Evolutionary conservation across 2,329 filamentous ascomycete species (phyloP), one percentile per base, ranked within the genome.

Genomic region (Kalmusia sp.): DNA sequence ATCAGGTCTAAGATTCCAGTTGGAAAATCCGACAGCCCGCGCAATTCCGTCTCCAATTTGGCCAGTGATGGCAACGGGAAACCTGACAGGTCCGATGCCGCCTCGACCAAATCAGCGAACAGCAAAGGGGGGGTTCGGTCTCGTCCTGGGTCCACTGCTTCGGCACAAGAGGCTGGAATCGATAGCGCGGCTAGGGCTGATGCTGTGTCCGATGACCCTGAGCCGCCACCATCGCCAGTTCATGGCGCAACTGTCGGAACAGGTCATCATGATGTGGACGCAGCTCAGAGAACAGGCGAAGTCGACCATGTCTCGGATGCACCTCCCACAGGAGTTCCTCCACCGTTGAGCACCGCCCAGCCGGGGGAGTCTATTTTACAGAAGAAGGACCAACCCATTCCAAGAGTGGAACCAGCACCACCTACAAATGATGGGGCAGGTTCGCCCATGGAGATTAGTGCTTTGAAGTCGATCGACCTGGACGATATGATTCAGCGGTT

Each of bases 401-500:
- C 89, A 1, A 82, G 91, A 50, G 76, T 85, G 40, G 80, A 82
- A 28, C 80, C 83, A 51, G 76, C 79, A 6, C 73, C 76, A 24
- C 61, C 67, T 30, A 71, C 74, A 35, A 79, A 81, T 19, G 84
- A 87, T 40, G 73, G 73, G n/a, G 72, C 77, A 27, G 71, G 68
- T 1, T 84, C 83, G 3, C 81, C 82, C 11, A 90, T 96, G 76
- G 90, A 91, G 58, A 96, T 98, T 83, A 87, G 90, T 50, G 91
- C 96, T 19, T 85, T 98, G 68, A 96, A 96, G 75, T 87, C 93
- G 30, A 91, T 95, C 63, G 95, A 99, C 72, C 81, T 99, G 25
- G 95, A 99, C 70, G 95, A 99, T 71, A 97, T 96, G 82, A 99
- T 99, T 71, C 92, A 93, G 67, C 87, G 95, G 37, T 84, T 99